phyloP scores from a whole-genome alignment of 2,329 filamentous ascomycete species.

The Didymella lethalis region DNA sequence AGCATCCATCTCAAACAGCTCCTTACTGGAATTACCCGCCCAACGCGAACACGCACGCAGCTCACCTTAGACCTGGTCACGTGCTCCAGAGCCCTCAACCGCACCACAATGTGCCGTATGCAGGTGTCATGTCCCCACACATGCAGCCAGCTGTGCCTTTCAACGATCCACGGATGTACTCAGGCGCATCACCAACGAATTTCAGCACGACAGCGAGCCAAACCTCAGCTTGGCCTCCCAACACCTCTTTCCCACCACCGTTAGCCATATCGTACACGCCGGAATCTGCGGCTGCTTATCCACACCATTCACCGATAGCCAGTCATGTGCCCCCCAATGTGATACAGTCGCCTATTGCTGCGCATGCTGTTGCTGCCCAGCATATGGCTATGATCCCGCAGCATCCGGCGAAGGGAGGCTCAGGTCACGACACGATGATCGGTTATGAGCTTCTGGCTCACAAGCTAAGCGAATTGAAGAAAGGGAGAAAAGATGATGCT shows the following conservation, averaged over 20 bases:
- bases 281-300: conserved; percentile 38
- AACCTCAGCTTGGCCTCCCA: conserved; percentile 34
- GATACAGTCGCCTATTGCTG: conserved; percentile 33
- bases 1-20: conserved; percentile 26
- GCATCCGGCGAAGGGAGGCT: conserved; percentile 34
- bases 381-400: conserved; percentile 37
- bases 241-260: conserved; percentile 34
- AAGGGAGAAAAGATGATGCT: conserved; percentile 23
- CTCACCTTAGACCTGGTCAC: conserved; percentile 43
- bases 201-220: conserved; percentile 31
- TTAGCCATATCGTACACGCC: conserved; percentile 38
- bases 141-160: conserved; percentile 37
- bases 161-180: conserved; percentile 38
- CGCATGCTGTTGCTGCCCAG: conserved; percentile 32
- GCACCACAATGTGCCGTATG: conserved; percentile 42
- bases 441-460: conserved; percentile 52
- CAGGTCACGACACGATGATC: conserved; percentile 40
- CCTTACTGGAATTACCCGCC: conserved; percentile 36
- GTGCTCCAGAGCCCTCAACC: conserved; percentile 49
- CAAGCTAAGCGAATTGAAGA: conserved; percentile 45
- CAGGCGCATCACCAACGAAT: conserved; percentile 36
- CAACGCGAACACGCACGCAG: conserved; percentile 34
- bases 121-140: conserved; percentile 35
- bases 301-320: conserved; percentile 34
- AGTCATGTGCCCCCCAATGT: conserved; percentile 36